A percentile compares a stretch with the other conserved stretches of the same genome.
These are phyloP conservation scores for Chalciporus piperatus DNA, from an alignment of 768 basidiomycete genomes.

Conservation along the genomic window DNA sequence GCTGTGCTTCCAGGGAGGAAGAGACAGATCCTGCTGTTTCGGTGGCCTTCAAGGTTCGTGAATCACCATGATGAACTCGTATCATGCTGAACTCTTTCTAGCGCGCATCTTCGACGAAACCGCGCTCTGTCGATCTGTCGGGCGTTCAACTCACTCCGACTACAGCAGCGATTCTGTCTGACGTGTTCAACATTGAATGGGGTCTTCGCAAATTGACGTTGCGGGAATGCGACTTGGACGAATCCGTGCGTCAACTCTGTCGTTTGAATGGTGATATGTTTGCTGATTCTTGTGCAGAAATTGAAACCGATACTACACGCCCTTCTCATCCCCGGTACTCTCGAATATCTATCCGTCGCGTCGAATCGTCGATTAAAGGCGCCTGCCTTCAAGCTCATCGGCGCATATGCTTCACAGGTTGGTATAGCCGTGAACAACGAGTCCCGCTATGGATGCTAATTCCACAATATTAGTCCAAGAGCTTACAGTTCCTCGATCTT, in stretches of 20 bases:
- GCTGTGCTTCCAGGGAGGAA: slow-evolving; percentile 77
- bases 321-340: slow-evolving; percentile 74
- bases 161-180: slow-evolving; percentile 78
- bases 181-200: slow-evolving; percentile 92
- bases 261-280: background rate
- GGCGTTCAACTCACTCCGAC: slow-evolving; percentile 69
- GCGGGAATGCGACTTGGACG: slow-evolving; percentile 85
- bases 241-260: slow-evolving; percentile 48
- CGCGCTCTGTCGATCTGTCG: slow-evolving; percentile 77
- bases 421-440: background rate
- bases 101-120: slow-evolving; percentile 52
- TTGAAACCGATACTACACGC: slow-evolving; percentile 90
- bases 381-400: slow-evolving; percentile 73
- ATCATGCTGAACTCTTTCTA: slow-evolving; percentile 20
- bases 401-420: slow-evolving; percentile 77
- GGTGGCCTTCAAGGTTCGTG: slow-evolving; percentile 65
- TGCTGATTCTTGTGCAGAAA: slow-evolving; percentile 41
- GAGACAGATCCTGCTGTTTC: slow-evolving; percentile 61
- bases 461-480: slow-evolving; percentile 53
- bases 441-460: background rate
- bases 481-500: slow-evolving; percentile 83
- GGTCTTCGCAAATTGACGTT: slow-evolving; percentile 83
- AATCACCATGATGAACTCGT: slow-evolving; percentile 1
- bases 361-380: slow-evolving; percentile 81
- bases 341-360: slow-evolving; percentile 82